Percentiles rank a stretch among this genome's conserved stretches.
phyloP scores from a whole-genome alignment of 331 rosid genomes.

The Dryas integrifolia region DNA sequence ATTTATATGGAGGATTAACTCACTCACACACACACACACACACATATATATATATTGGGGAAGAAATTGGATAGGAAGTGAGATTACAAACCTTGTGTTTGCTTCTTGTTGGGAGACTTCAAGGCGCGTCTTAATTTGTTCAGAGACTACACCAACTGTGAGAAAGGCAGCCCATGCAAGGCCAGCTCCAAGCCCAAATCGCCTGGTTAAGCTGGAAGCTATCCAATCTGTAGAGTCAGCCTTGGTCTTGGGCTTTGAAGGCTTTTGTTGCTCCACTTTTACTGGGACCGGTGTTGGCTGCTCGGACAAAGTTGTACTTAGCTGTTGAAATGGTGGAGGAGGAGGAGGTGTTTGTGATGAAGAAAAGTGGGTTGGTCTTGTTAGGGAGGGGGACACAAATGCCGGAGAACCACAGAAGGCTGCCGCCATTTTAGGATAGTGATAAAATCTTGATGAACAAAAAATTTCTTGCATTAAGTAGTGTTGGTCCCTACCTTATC shows the following conservation, averaged over 20 bases:
- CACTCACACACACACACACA: too few species aligned
- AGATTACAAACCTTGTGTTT: conserved; percentile 58
- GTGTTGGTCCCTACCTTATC: conserved; percentile 71
- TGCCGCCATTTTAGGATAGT: conserved; percentile 51
- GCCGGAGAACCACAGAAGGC: conserved; percentile 65
- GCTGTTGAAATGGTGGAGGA: conserved; percentile 41
- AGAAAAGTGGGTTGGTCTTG: conserved; percentile 57
- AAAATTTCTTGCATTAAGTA: conserved; percentile 1
- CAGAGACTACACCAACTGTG: conserved; percentile 78
- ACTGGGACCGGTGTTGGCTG: conserved; percentile 37
- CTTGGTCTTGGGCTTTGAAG: conserved; percentile 23
- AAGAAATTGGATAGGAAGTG: not conserved
- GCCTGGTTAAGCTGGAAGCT: conserved; percentile 69
- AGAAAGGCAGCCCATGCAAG: conserved; percentile 93
- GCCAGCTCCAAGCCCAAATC: conserved; percentile 94
- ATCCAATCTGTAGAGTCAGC: conserved; percentile 91
- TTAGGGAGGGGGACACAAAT: conserved; percentile 54
- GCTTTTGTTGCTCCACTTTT: conserved; percentile 43
- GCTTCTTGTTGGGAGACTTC: conserved; percentile 85
- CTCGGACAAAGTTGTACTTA: conserved; percentile 37
- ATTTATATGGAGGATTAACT: too few species aligned
- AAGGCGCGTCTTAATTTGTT: conserved; percentile 86
- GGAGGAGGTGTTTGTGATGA: conserved; percentile 61
- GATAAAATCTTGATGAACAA: conserved; percentile 17
- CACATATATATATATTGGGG: too few species aligned